Conservation (phyloP, 2,329 filamentous ascomycete species). For the Metarhizium rileyi region DNA sequence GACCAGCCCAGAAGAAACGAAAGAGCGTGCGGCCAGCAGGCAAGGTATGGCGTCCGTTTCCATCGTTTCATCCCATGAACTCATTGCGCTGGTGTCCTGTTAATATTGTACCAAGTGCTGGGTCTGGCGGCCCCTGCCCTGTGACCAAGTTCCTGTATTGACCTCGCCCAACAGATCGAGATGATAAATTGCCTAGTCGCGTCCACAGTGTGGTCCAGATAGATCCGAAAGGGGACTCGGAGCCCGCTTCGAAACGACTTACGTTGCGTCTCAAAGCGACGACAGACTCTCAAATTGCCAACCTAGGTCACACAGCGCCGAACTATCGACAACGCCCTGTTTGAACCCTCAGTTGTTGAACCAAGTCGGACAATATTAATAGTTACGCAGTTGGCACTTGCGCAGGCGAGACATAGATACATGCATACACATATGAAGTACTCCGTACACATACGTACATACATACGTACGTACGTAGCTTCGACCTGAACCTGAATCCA, state of each 20-base stretch:
- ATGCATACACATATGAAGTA: too few species aligned
- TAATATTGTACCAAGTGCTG: not conserved
- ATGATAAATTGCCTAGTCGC: not conserved
- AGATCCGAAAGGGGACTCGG: not conserved
- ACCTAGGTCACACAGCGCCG: too few species aligned
- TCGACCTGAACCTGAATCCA: too few species aligned
- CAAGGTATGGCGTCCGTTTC: not conserved
- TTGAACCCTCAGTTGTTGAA: too few species aligned
- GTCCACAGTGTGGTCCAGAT: not conserved
- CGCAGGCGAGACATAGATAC: not conserved
- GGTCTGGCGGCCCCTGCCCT: not conserved
- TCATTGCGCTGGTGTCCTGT: not conserved
- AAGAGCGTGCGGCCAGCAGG: too few species aligned
- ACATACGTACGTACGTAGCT: too few species aligned
- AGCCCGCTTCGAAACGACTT: too few species aligned
- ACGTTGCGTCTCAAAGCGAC: too few species aligned
- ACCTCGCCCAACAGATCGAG: not conserved
- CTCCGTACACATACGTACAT: too few species aligned
- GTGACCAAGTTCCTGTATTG: not conserved
- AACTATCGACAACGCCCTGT: too few species aligned
- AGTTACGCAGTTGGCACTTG: not conserved
- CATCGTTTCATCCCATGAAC: not conserved
- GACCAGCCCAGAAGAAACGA: not conserved
- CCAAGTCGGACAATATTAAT: too few species aligned
- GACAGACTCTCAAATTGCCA: not conserved